Base-by-base conservation (phyloP, 345 rosid genomes). In the Eutrema yunnanense region DNA sequence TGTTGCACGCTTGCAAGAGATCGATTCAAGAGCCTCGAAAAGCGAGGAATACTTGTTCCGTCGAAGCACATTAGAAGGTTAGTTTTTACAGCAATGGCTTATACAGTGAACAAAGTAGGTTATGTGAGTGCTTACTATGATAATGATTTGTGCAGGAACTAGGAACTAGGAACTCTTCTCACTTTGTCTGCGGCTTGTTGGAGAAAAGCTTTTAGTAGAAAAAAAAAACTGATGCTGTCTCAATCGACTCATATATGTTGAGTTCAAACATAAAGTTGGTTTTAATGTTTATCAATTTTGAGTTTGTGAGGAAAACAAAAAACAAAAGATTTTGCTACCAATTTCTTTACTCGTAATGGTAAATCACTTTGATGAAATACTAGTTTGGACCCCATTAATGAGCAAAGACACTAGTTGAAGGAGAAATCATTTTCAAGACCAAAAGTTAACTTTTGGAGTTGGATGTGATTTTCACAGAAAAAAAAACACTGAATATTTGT, bases 21-120 rank as follows among this genome's bases (percentile, higher is more conserved):
- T 78, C 80, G 99, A 32, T 95, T 81, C 80, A 92, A 92, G 83
- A 92, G 98, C 76, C 82, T 92, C 0, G 96, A 92, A 83, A 95
- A 92, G 73, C 83, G 99, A 85, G 99, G 98, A 67, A 73, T 90
- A 75, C 75, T 92, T 33, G 88, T 82, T 40, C 97, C 98, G 11
- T 43, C 79, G 55, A 90, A 84, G 75, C 62, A 55, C 61, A 70
- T 69, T 46, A 79, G 82, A 83, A 88, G 97, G 97, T 91, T 22
- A 64, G 88, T 71, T 29, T 16, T 48, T 4, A 19, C 13, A 8
- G 38, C 10, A 54, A 34, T 38, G 56, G 6, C 10, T 62, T 9
- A 3, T 64, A 68, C 33, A 38, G 10, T 37, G 29, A 0, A 32
- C 16, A 62, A 19, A 29, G 30, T 66, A 47, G 22, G 5, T 36